Conservation (phyloP, 805 yeast species). For the Schwanniomyces polymorphus region DNA sequence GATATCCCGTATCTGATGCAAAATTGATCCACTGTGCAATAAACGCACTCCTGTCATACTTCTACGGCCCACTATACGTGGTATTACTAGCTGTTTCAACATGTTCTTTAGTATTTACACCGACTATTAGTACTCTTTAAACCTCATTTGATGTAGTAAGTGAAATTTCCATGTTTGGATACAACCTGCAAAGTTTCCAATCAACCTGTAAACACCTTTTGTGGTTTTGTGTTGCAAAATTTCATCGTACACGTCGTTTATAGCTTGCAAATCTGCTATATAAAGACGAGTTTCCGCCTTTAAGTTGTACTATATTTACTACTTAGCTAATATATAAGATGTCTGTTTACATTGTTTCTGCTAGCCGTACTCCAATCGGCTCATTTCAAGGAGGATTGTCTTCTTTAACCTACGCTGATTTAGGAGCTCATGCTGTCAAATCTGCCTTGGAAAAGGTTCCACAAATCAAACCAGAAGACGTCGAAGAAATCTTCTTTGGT, state of each 20-base stretch:
- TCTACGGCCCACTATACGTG: neutral
- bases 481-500: constrained; percentile 91
- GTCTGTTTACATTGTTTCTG: constrained; percentile 81
- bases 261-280: neutral
- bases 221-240: neutral
- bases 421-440: constrained; percentile 91
- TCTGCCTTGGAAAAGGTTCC: constrained; percentile 85
- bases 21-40: neutral
- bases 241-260: constrained; percentile 1
- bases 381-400: constrained; percentile 85
- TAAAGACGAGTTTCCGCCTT: neutral
- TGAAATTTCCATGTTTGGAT: neutral
- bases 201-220: neutral
- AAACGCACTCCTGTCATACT: neutral
- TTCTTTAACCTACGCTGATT: constrained; percentile 74
- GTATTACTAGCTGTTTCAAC: neutral
- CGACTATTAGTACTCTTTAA: neutral
- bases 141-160: neutral
- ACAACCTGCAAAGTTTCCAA: neutral
- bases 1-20: neutral
- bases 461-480: constrained; percentile 69
- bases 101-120: neutral
- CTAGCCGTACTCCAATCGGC: constrained; percentile 95
- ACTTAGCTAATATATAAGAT: neutral
- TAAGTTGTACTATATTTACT: neutral